Evolutionary conservation across 305 asterid genomes (phyloP).

Genomic region (Solanum hybrid): DNA sequence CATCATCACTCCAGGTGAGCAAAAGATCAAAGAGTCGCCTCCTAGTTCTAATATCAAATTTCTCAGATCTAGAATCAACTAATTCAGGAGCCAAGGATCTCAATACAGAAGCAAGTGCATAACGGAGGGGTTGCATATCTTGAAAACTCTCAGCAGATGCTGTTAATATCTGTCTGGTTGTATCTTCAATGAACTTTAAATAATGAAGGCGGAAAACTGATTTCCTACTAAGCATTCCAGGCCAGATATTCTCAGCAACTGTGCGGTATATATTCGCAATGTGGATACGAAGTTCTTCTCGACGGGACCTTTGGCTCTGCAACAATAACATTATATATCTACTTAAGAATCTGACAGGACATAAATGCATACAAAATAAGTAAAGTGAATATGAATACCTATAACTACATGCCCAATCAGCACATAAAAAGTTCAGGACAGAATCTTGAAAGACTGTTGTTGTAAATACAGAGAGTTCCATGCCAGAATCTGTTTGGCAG

Average conservation of each 20-base stretch:
- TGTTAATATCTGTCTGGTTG: conserved; percentile 61
- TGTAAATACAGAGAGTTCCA: not conserved
- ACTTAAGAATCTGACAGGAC: not conserved
- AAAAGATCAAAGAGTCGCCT: conserved; percentile 93
- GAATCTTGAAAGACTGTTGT: not conserved
- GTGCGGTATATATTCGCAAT: conserved; percentile 81
- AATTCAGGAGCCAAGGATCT: conserved; percentile 97
- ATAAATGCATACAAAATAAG: not conserved
- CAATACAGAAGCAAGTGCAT: conserved; percentile 88
- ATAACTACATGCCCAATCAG: not conserved
- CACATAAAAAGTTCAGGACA: not conserved
- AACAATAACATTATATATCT: conserved; percentile 12
- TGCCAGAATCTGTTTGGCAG: not conserved
- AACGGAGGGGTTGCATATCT: conserved; percentile 91
- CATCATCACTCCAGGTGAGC: conserved; percentile 90
- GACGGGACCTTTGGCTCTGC: conserved; percentile 96
- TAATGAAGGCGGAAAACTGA: conserved; percentile 94
- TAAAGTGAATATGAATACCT: not conserved
- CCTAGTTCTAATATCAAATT: conserved; percentile 85
- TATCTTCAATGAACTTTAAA: conserved; percentile 88
- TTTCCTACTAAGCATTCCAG: conserved; percentile 91
- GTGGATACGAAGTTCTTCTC: conserved; percentile 93
- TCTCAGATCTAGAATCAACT: conserved; percentile 94
- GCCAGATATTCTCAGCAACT: conserved; percentile 96
- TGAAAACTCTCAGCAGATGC: conserved; percentile 81